Percentiles rank a stretch among this genome's conserved stretches.
phyloP scores from a whole-genome alignment of 495 filamentous ascomycete species.

The Aspergillus bridgeri region DNA sequence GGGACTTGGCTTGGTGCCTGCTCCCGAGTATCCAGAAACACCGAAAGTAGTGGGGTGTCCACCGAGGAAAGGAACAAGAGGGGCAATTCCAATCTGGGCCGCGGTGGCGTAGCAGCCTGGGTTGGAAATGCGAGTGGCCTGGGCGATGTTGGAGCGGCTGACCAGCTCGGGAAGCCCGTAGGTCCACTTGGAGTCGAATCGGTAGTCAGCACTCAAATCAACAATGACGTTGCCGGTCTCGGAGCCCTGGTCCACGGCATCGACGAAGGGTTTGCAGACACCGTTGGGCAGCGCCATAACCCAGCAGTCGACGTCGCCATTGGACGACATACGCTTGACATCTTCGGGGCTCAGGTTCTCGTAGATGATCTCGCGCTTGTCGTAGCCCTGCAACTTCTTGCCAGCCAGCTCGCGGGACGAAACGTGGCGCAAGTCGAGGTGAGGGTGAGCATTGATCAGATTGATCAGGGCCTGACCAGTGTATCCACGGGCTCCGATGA shows the following conservation, averaged over 20 bases:
- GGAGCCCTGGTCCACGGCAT: conserved; percentile 76
- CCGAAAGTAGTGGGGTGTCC: conserved; percentile 87
- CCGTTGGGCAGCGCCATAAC: conserved; percentile 98
- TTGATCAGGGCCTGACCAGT: conserved; percentile 91
- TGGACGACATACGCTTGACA: conserved; percentile 83
- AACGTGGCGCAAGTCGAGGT: conserved; percentile 90
- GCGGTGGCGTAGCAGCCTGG: conserved; percentile 97
- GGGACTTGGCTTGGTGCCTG: conserved; percentile 89
- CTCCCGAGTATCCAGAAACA: conserved; percentile 93
- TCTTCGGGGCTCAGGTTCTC: conserved; percentile 89
- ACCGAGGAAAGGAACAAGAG: conserved; percentile 72
- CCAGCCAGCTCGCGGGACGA: conserved; percentile 92
- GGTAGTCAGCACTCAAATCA: conserved; percentile 92
- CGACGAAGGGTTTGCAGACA: conserved; percentile 93
- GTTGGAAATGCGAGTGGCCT: conserved; percentile 85
- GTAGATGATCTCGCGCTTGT: conserved; percentile 89
- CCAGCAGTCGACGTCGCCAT: conserved; percentile 95
- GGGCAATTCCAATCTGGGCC: conserved; percentile 88
- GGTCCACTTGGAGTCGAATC: conserved; percentile 87
- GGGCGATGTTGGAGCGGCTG: conserved; percentile 69
- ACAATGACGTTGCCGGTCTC: conserved; percentile 77
- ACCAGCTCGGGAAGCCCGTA: conserved; percentile 94
- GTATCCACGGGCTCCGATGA: conserved; percentile 95
- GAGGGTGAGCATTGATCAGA: conserved; percentile 85
- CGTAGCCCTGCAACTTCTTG: conserved; percentile 86